Percentiles rank a stretch among this genome's conserved stretches.
Conservation (phyloP, 2,329 filamentous ascomycete genomes). For the Paecilomyces fulvus region DNA sequence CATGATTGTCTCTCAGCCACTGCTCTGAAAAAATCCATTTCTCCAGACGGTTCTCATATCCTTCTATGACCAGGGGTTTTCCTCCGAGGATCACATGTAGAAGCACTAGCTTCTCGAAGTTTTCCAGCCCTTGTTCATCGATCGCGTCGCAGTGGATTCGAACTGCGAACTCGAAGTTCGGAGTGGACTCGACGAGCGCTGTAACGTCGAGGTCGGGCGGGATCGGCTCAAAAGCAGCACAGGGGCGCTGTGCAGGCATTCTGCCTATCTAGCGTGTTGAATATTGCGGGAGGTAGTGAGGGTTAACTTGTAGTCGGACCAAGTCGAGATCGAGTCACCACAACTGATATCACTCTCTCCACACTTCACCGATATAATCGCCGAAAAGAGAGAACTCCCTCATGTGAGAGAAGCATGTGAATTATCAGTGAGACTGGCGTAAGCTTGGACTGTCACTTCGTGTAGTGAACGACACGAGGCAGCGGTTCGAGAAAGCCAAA, state of each 20-base stretch:
- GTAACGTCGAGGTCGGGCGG: conserved; percentile 74
- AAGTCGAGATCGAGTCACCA: neutral
- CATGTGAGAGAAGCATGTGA: neutral
- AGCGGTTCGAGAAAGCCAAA: neutral
- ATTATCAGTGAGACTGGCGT: neutral
- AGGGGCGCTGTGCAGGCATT: conserved; percentile 73
- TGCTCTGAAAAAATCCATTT: conserved; percentile 66
- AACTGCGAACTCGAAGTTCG: conserved; percentile 81
- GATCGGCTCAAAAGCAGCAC: conserved; percentile 86
- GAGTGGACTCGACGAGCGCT: conserved; percentile 63
- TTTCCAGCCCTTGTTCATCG: conserved; percentile 62
- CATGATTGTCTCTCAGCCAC: conserved; percentile 73
- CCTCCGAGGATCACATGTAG: conserved; percentile 78
- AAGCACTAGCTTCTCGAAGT: conserved; percentile 77
- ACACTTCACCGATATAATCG: neutral
- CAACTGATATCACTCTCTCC: neutral
- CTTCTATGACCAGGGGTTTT: conserved; percentile 83
- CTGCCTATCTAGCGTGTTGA: conserved; percentile 14
- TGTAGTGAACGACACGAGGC: neutral
- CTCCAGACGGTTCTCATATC: conserved; percentile 70
- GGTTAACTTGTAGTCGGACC: neutral
- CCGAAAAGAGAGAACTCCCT: neutral
- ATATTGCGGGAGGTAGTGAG: neutral
- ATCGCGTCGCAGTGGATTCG: conserved; percentile 74
- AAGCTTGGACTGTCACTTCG: neutral